Evolutionary conservation across 2,329 filamentous ascomycete species (phyloP), one percentile per base, ranked within the genome.

Genomic region (Tolypocladium pustulatum): DNA sequence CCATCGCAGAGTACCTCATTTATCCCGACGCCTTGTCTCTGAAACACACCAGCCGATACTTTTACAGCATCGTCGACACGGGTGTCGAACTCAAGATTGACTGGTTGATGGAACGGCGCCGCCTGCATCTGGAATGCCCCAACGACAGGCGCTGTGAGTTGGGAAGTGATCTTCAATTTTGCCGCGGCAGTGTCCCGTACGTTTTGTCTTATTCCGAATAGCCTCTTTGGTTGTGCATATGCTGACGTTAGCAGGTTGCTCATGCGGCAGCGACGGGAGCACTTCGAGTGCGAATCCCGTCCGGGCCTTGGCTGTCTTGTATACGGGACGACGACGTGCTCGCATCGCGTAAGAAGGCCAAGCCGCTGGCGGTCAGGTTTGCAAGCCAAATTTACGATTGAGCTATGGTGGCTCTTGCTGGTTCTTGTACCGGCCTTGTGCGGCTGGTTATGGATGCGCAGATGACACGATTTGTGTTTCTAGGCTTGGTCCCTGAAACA

Each of bases 21-120:
- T 90, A 90, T 61, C 87, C 87, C 0, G 87, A 90, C 61, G 87
- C 87, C 0, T 77, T 90, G 1, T 86, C 86, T 0, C 73, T 90
- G 20, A 89, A 89, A 66, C 86, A 89, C 67, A 81, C 81, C 25
- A 84, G 74, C 66, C 78, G 79, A 59, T 78, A 87, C 66, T 86
- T 90, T 69, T 86, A 85, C 72, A 65, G 70, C 54, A 71, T 88
- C 1, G 84, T 89, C 61, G 79, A 86, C 68, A 90, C 87, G 0
- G 85, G 84, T 40, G 75, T 89, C 36, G 70, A 76, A 34, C 75
- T 89, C 52, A 89, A 89, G 67, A 80, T 90, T 15, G 80, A 82
- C 59, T 90, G 87, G 87, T 76, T 90, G 5, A 76, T 89, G 60
- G 78, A 87, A 64, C 80, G 87, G 15, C 79, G 84, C 22, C 79